Conservation (phyloP, 768 basidiomycete genomes). For the Lyophyllum shimeji region DNA sequence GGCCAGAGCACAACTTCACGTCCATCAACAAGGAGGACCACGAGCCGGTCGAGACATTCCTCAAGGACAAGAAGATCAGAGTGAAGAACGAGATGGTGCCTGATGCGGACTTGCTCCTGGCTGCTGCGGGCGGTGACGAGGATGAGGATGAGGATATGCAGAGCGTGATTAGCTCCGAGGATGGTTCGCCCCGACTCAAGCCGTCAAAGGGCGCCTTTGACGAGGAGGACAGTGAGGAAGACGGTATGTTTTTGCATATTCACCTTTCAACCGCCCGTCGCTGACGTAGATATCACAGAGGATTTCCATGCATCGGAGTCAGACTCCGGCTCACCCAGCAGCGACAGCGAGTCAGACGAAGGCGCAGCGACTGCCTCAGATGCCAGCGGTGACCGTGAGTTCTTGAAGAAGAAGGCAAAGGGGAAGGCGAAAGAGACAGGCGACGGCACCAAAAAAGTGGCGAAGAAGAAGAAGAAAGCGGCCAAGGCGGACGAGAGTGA, state of each 20-base stretch:
- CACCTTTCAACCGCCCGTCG: not conserved
- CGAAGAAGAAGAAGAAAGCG: conserved; percentile 45
- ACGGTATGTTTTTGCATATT: conserved; percentile 42
- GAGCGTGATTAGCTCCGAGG: conserved; percentile 75
- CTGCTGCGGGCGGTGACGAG: conserved; percentile 64
- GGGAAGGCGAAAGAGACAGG: conserved; percentile 43
- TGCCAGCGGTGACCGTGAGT: conserved; percentile 74
- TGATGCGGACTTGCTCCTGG: conserved; percentile 77
- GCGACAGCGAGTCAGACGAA: conserved; percentile 63
- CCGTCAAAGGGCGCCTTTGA: conserved; percentile 50
- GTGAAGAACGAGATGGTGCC: conserved; percentile 96
- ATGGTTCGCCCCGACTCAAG: conserved; percentile 54
- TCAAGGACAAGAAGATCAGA: conserved; percentile 88
- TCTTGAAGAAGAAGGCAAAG: conserved; percentile 46
- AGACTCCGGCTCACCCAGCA: conserved; percentile 87
- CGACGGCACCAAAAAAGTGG: conserved; percentile 32
- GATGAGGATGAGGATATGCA: conserved; percentile 84
- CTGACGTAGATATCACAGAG: conserved; percentile 44
- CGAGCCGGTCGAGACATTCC: conserved; percentile 78
- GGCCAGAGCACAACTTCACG: conserved; percentile 86
- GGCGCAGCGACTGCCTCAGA: conserved; percentile 82
- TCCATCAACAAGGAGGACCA: conserved; percentile 97
- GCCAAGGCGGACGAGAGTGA: conserved; percentile 42
- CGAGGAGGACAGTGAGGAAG: conserved; percentile 79
- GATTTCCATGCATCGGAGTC: conserved; percentile 88